Conservation (phyloP, 208 protist species). For the Novymonas esmeraldas region DNA sequence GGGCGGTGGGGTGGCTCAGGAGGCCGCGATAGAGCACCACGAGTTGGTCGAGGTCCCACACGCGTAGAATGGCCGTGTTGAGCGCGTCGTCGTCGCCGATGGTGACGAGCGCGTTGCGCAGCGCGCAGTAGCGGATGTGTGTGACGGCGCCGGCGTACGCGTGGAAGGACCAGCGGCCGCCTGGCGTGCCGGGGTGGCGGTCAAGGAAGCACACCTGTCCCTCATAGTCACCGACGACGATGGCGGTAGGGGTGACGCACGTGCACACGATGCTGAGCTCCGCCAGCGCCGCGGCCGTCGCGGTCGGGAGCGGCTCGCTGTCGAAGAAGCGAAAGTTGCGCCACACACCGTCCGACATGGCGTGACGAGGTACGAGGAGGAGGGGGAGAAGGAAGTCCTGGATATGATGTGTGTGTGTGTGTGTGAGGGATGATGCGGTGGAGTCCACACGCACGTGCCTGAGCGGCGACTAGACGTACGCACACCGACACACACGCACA, state of each 20-base stretch:
- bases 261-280: constrained; percentile 68
- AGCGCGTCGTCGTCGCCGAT: constrained; percentile 78
- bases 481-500: too few species aligned
- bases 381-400: not conserved
- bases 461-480: too few species aligned
- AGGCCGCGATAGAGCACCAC: constrained; percentile 25
- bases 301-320: constrained; percentile 26
- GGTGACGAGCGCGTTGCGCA: constrained; percentile 68
- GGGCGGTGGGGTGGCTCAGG: not conserved
- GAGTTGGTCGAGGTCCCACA: constrained; percentile 55
- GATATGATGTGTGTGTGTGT: not conserved
- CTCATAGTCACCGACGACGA: constrained; percentile 86
- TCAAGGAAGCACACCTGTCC: constrained; percentile 83
- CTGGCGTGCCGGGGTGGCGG: constrained; percentile 21
- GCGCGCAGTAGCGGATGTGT: constrained; percentile 54
- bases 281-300: constrained; percentile 17
- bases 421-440: too few species aligned
- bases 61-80: constrained; percentile 59
- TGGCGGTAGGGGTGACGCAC: constrained; percentile 72
- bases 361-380: not conserved
- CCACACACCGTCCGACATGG: constrained; percentile 27
- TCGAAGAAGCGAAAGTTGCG: constrained; percentile 79
- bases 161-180: constrained; percentile 52
- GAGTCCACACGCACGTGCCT: too few species aligned
- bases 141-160: constrained; percentile 81